phyloP scores from a whole-genome alignment of 2,329 filamentous ascomycete species.

The Cladophialophora yegresii region DNA sequence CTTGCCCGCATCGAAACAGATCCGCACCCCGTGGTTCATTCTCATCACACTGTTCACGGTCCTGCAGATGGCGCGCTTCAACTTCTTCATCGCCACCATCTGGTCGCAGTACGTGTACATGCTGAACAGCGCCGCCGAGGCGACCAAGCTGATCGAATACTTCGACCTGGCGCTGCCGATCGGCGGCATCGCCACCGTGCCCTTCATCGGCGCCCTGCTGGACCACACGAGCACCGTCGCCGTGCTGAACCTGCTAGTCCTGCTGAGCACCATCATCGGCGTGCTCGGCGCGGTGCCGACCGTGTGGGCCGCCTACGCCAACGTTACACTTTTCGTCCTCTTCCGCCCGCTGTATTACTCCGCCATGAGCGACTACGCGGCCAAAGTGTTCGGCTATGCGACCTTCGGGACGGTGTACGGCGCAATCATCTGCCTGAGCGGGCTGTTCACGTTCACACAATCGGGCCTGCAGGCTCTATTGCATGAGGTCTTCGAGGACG shows the following conservation, averaged over 20 bases:
- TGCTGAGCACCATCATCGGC: constrained; percentile 72
- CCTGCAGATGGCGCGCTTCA: constrained; percentile 74
- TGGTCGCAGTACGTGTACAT: constrained; percentile 78
- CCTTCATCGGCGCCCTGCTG: constrained; percentile 78
- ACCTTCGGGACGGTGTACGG: constrained; percentile 93
- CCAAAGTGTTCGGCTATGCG: constrained; percentile 88
- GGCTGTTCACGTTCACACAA: constrained; percentile 80
- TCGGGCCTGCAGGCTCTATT: constrained; percentile 76
- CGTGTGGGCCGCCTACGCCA: constrained; percentile 70
- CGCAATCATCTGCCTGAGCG: constrained; percentile 81
- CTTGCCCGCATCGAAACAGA: constrained; percentile 68
- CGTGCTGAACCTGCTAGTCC: constrained; percentile 70
- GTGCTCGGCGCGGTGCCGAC: constrained; percentile 72
- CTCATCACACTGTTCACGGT: constrained; percentile 77
- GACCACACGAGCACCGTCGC: constrained; percentile 73
- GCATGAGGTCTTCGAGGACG: constrained; percentile 67
- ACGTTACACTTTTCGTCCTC: constrained; percentile 77
- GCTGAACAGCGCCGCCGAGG: constrained; percentile 62
- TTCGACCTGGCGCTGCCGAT: constrained; percentile 81
- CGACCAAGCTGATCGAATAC: constrained; percentile 73
- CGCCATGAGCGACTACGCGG: constrained; percentile 82
- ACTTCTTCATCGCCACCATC: constrained; percentile 85
- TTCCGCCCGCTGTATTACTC: constrained; percentile 92
- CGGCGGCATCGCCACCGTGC: constrained; percentile 77
- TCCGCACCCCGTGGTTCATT: constrained; percentile 79